Percentiles rank a stretch among this genome's conserved stretches.
These are phyloP conservation scores for Immersiporthe knoxdaviesiana DNA, from an alignment of 2,329 filamentous ascomycete species.

Conservation along the genomic window DNA sequence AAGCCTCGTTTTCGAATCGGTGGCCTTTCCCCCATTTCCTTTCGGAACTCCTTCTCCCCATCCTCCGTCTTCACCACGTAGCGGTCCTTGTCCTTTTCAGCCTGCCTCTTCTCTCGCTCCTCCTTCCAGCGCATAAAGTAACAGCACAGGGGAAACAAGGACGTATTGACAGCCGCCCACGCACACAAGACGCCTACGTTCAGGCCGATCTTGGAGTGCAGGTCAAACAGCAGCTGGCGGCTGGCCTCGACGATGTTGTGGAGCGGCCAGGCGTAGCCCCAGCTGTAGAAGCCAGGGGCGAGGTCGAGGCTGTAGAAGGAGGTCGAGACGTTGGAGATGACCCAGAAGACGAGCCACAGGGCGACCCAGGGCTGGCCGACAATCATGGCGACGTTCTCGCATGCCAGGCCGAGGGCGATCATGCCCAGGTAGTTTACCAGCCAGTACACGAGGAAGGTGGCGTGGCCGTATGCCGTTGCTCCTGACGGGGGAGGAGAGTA, in stretches of 20 bases:
- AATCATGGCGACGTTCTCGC: slow-evolving; percentile 67
- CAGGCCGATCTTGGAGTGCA: slow-evolving; percentile 60
- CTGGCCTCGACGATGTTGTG: slow-evolving; percentile 64
- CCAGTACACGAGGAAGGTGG: slow-evolving; percentile 65
- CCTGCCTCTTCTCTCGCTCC: slow-evolving; percentile 36
- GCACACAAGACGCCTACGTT: slow-evolving; percentile 64
- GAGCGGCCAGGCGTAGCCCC: slow-evolving; percentile 67
- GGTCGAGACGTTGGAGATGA: slow-evolving; percentile 66
- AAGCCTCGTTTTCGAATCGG: slow-evolving; percentile 39
- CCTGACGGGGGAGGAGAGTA: slow-evolving; percentile 49
- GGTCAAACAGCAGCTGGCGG: slow-evolving; percentile 63
- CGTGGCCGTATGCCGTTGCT: slow-evolving; percentile 58
- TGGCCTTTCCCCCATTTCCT: slow-evolving; percentile 36
- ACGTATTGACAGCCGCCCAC: slow-evolving; percentile 57
- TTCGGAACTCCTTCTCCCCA: slow-evolving; percentile 36
- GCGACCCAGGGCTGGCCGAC: slow-evolving; percentile 62
- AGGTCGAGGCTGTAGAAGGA: slow-evolving; percentile 63
- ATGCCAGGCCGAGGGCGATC: slow-evolving; percentile 64
- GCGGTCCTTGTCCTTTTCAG: slow-evolving; percentile 34
- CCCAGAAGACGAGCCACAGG: slow-evolving; percentile 69
- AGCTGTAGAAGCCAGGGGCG: slow-evolving; percentile 61
- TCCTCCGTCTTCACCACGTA: slow-evolving; percentile 36
- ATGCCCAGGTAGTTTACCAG: slow-evolving; percentile 67
- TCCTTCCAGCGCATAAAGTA: slow-evolving; percentile 48
- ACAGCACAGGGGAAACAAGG: slow-evolving; percentile 55